Base-by-base conservation (phyloP, 441 rosid genomes). In the Pelargonium citronellum region DNA sequence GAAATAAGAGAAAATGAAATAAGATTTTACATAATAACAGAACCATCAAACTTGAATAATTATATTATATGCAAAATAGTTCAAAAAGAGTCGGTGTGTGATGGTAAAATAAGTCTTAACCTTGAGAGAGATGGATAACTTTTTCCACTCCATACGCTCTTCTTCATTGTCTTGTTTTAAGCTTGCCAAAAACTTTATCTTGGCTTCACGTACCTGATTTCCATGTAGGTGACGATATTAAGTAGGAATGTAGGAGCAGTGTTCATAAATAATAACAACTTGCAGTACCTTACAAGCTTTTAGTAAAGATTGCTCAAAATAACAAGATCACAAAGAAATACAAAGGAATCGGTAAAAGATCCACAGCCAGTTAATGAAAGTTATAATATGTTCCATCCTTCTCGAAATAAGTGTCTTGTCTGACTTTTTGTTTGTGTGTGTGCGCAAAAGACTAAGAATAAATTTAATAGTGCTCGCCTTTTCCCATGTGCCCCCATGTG, bases 171-270 rank as follows among this genome's bases (percentile, higher is more conserved):
- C 97, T 74, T 83, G 96, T 74, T 89, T 91, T 46, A 92, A 76
- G 80, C 85, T 86, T 74, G 84, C 91, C 65, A 95, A 77, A 67
- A 92, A 84, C 73, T 86, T 91, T 46, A 92, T 79, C 83, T 95
- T 95, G 47, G 90, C 84, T 77, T 91, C 92, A 66, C 97, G 88
- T 79, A 95, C 83, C 99, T 95, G 81, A 74, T 75, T 71, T 60
- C 53, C 60, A 74, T 68, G 66, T 55, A 51, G 41, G 19, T 61
- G 73, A 67, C 65, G 65, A 67, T 37, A 74, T 71, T 19, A 69
- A 71, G 43, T 71, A 27, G 19, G 39, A 11, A 68, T 70, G 43
- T 71, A 27, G 19, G 37, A 11, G 7, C 0, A 17, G 34, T 66
- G 67, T 34, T 64, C 62, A 69, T 22, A 63, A 17, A 71, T 67